Conservation (phyloP, 176 grass and related monocot genomes). For the Phragmites australis region DNA sequence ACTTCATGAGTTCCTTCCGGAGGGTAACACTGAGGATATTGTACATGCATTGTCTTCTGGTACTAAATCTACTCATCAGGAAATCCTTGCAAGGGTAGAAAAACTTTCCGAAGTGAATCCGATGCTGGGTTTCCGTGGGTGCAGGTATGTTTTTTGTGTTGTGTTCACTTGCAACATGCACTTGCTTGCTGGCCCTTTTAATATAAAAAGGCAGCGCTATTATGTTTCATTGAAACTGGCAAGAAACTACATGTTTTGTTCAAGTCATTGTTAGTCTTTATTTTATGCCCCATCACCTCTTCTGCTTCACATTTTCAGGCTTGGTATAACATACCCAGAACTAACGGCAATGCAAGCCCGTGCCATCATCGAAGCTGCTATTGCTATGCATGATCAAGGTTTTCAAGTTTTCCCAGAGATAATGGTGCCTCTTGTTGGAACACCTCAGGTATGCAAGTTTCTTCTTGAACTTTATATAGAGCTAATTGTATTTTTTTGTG, state of each 20-base stretch:
- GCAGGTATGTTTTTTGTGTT: conserved; percentile 59
- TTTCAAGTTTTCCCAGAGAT: conserved; percentile 87
- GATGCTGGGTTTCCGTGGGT: conserved; percentile 97
- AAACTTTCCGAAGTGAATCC: conserved; percentile 96
- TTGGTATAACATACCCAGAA: conserved; percentile 89
- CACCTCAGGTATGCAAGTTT: conserved; percentile 56
- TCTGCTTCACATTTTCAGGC: conserved; percentile 49
- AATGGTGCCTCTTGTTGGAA: conserved; percentile 95
- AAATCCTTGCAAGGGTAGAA: conserved; percentile 79
- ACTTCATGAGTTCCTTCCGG: conserved; percentile 92
- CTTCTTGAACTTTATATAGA: background rate
- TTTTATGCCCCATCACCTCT: background rate
- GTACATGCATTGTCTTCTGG: conserved; percentile 62
- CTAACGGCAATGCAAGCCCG: conserved; percentile 85
- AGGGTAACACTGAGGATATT: conserved; percentile 79
- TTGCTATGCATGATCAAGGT: conserved; percentile 73
- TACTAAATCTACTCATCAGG: conserved; percentile 59
- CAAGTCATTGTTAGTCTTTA: background rate
- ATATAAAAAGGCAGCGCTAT: background rate
- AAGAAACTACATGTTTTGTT: background rate
- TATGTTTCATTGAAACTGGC: background rate
- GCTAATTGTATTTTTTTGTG: background rate
- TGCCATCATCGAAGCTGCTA: conserved; percentile 89
- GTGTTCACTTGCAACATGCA: background rate
- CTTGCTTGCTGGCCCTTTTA: conserved; percentile 10